Conservation (phyloP, 176 grass and related monocot species). For the Oryza nivara region DNA sequence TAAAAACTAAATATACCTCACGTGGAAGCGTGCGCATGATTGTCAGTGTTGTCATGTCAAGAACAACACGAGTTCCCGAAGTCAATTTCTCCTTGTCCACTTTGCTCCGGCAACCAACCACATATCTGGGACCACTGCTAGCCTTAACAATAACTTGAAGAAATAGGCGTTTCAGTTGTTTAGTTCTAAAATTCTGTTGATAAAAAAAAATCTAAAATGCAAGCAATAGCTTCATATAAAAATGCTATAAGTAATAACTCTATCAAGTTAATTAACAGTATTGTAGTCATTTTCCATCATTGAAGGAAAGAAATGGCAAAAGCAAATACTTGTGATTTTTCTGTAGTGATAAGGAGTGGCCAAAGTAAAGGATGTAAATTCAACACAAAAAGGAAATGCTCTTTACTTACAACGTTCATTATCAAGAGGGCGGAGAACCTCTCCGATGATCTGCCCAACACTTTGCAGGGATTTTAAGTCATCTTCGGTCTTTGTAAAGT, state of each 20-base stretch:
- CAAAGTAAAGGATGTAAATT: neutral
- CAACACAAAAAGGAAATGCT: neutral
- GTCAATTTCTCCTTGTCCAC: slow-evolving; percentile 98
- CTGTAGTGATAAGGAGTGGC: neutral
- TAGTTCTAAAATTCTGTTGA: slow-evolving; percentile 13
- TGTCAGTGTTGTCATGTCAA: slow-evolving; percentile 99
- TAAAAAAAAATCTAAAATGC: slow-evolving; percentile 1
- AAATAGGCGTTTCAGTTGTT: slow-evolving; percentile 34
- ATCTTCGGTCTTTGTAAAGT: slow-evolving; percentile 91
- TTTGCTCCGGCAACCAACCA: slow-evolving; percentile 98
- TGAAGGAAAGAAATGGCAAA: neutral
- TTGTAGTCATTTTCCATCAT: neutral
- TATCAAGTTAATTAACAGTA: neutral
- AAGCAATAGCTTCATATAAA: neutral
- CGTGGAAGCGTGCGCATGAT: slow-evolving; percentile 98
- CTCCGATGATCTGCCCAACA: slow-evolving; percentile 97
- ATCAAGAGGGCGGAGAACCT: slow-evolving; percentile 97
- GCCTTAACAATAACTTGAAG: slow-evolving; percentile 95
- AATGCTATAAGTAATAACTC: neutral
- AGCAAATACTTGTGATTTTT: neutral
- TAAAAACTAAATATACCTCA: slow-evolving; percentile 55
- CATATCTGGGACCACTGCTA: slow-evolving; percentile 96
- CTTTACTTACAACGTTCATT: slow-evolving; percentile 87
- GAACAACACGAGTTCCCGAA: slow-evolving; percentile 94
- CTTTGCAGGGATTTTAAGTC: slow-evolving; percentile 98